Conservation (phyloP, 2,329 filamentous ascomycete species). For the Penicillium sp. region DNA sequence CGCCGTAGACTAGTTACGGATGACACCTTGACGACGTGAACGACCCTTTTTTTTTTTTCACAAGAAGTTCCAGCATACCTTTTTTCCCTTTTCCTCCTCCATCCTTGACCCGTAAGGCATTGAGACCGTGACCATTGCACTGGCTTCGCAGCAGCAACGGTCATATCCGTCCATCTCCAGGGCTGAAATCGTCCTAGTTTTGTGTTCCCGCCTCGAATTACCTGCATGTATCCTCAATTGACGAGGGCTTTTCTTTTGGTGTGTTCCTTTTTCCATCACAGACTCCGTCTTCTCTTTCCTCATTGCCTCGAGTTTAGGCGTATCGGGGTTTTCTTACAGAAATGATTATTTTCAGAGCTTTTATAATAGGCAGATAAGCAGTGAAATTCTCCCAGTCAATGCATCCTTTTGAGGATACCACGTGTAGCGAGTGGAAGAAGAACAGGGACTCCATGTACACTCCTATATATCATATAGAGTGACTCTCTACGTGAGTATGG, state of each 20-base stretch:
- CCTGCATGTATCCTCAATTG: neutral
- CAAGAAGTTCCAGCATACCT: neutral
- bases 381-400: neutral
- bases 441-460: neutral
- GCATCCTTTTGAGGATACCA: neutral
- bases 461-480: neutral
- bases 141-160: neutral
- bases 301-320: neutral
- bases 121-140: neutral
- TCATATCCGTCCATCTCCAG: neutral
- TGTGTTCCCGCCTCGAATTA: neutral
- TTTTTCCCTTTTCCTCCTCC: neutral
- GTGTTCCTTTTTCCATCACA: neutral
- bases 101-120: neutral
- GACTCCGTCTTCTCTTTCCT: neutral
- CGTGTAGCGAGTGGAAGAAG: neutral
- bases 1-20: neutral
- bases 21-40: conserved; percentile 25
- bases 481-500: neutral
- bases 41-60: conserved; percentile 6
- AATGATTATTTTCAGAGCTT: neutral
- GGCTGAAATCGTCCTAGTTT: neutral
- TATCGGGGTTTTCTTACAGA: neutral
- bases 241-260: neutral
- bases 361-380: neutral